Conservation (phyloP, 371 early-diverging fungal genomes). For the Circinella minor region DNA sequence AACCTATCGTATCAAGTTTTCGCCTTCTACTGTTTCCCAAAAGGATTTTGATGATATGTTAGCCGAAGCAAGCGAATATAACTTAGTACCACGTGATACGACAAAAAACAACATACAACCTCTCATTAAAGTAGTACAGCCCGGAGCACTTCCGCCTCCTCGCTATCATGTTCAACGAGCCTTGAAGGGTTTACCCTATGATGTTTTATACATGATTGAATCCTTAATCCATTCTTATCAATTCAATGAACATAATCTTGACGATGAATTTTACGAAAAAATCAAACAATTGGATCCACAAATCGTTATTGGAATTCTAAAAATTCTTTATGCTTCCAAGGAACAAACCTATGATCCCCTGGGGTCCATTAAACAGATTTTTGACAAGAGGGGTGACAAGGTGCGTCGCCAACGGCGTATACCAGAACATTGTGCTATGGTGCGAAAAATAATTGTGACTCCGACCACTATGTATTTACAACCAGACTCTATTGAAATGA, state of each 20-base stretch:
- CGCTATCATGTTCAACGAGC: conserved; percentile 31
- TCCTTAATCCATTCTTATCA: conserved; percentile 39
- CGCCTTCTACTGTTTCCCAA: background rate
- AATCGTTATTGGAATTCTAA: conserved; percentile 42
- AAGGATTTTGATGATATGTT: conserved; percentile 28
- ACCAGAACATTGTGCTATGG: conserved; percentile 56
- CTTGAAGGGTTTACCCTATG: conserved; percentile 22
- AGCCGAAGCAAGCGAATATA: conserved; percentile 41
- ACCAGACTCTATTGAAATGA: conserved; percentile 61
- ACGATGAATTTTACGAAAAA: conserved; percentile 33
- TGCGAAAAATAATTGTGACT: conserved; percentile 66
- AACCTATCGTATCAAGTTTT: conserved; percentile 38
- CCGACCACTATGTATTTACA: conserved; percentile 64
- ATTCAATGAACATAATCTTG: conserved; percentile 49
- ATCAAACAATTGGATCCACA: conserved; percentile 25
- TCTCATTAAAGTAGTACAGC: background rate
- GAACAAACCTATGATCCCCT: conserved; percentile 48
- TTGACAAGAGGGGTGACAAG: conserved; percentile 22
- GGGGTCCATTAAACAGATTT: conserved; percentile 20
- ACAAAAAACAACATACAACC: background rate
- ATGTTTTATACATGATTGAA: conserved; percentile 56
- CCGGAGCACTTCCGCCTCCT: conserved; percentile 4
- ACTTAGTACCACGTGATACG: conserved; percentile 39
- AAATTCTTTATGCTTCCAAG: conserved; percentile 29
- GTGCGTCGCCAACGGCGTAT: conserved; percentile 28